These are phyloP conservation scores for Hanseniaspora uvarum DNA, from an alignment of 1,139 yeast genomes.

Conservation along the genomic window DNA sequence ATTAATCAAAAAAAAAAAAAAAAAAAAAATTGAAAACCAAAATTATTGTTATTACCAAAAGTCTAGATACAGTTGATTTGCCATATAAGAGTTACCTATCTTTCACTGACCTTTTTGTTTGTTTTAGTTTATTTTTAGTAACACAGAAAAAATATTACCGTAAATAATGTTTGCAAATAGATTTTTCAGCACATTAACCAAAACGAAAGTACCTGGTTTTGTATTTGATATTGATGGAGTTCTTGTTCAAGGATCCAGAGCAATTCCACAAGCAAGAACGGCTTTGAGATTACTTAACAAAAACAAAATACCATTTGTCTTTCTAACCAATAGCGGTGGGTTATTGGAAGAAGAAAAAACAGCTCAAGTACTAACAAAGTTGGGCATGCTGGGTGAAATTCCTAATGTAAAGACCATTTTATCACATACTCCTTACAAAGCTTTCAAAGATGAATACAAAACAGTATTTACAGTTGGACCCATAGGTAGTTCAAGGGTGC, in stretches of 20 bases:
- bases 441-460: conserved; percentile 43
- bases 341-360: conserved; percentile 55
- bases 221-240: conserved; percentile 79
- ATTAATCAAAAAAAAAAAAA: too few species aligned
- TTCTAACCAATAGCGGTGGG: conserved; percentile 94
- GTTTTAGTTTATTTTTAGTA: too few species aligned
- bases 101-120: too few species aligned
- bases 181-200: neutral
- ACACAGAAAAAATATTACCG: neutral
- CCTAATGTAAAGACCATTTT: conserved; percentile 64
- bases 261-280: conserved; percentile 57
- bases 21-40: too few species aligned
- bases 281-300: conserved; percentile 52
- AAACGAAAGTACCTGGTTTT: conserved; percentile 27
- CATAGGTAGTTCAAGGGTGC: conserved; percentile 40
- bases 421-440: conserved; percentile 82
- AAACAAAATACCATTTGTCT: conserved; percentile 61
- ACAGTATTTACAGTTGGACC: conserved; percentile 76
- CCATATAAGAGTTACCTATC: too few species aligned
- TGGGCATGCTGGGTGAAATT: conserved; percentile 29
- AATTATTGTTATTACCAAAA: too few species aligned
- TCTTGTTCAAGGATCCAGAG: conserved; percentile 61
- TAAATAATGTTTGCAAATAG: conserved; percentile 1
- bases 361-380: conserved; percentile 42
- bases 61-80: too few species aligned